These are phyloP conservation scores for Chlamydomonas schloesseri DNA, from an alignment of 139 green algal genomes.

Conservation along the genomic window DNA sequence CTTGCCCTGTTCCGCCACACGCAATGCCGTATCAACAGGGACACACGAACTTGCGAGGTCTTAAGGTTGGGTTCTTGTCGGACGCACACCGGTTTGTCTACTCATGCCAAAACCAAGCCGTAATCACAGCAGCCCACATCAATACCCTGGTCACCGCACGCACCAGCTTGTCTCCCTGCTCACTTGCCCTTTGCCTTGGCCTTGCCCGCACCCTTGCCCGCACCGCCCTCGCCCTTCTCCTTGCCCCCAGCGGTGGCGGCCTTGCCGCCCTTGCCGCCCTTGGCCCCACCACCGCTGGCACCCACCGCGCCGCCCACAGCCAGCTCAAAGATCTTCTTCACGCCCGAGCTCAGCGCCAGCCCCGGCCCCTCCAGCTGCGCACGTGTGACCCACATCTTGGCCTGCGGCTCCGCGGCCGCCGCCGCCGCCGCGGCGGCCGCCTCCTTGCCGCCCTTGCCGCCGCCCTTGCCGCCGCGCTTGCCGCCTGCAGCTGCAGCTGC, in stretches of 20 bases:
- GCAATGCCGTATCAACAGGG: no score
- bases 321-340: slow-evolving; percentile 32
- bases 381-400: slow-evolving; percentile 17
- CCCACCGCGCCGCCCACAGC: slow-evolving; percentile 4
- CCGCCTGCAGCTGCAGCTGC: no score
- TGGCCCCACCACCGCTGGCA: neutral
- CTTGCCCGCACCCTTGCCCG: neutral
- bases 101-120: no score
- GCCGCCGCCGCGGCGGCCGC: neutral
- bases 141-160: no score
- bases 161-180: neutral
- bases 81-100: no score
- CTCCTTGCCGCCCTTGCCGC: neutral
- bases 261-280: neutral
- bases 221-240: neutral
- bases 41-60: no score
- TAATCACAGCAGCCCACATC: no score
- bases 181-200: neutral
- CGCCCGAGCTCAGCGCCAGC: slow-evolving; percentile 23
- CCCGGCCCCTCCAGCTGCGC: neutral
- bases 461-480: neutral
- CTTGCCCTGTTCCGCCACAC: no score
- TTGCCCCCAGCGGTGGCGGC: neutral
- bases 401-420: neutral
- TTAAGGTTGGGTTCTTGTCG: no score